These are phyloP conservation scores for Calonectria hongkongensis DNA, from an alignment of 2,329 filamentous ascomycete species.

Conservation along the genomic window DNA sequence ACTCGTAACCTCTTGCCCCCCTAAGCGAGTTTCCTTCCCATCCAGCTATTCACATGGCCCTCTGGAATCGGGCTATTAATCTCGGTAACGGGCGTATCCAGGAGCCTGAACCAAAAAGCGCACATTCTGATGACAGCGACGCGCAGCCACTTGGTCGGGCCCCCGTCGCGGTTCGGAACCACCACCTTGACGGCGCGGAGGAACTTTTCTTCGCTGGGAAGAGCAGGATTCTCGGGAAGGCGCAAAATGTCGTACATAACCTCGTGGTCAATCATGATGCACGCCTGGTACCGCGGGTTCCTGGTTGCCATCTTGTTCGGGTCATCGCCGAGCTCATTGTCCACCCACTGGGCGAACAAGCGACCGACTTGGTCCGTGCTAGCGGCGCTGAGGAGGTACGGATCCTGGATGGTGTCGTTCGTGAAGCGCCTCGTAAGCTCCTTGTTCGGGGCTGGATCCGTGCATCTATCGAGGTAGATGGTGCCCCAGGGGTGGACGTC, in stretches of 20 bases:
- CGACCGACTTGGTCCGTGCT: not conserved
- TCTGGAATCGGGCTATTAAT: not conserved
- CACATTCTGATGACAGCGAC: not conserved
- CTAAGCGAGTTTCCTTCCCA: not conserved
- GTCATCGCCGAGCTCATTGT: too few relatives aligned
- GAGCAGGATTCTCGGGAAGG: not conserved
- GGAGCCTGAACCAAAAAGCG: not conserved
- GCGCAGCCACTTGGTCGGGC: not conserved
- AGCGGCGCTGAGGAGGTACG: not conserved
- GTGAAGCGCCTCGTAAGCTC: not conserved
- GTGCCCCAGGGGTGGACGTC: not conserved
- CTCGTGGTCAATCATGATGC: not conserved
- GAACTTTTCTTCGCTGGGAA: too few relatives aligned
- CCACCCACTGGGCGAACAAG: constrained; percentile 6
- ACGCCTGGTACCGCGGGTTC: not conserved
- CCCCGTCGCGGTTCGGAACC: not conserved
- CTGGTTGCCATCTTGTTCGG: too few relatives aligned
- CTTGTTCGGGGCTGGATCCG: not conserved
- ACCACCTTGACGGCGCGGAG: not conserved
- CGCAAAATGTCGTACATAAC: not conserved
- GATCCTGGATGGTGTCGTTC: not conserved
- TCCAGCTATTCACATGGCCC: not conserved
- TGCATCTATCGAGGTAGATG: too few relatives aligned
- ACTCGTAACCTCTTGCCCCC: not conserved
- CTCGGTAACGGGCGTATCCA: not conserved